Percentiles rank a stretch among this genome's conserved stretches.
These are phyloP conservation scores for Fabrea salina DNA, from an alignment of 169 alveolate species.

Conservation along the genomic window DNA sequence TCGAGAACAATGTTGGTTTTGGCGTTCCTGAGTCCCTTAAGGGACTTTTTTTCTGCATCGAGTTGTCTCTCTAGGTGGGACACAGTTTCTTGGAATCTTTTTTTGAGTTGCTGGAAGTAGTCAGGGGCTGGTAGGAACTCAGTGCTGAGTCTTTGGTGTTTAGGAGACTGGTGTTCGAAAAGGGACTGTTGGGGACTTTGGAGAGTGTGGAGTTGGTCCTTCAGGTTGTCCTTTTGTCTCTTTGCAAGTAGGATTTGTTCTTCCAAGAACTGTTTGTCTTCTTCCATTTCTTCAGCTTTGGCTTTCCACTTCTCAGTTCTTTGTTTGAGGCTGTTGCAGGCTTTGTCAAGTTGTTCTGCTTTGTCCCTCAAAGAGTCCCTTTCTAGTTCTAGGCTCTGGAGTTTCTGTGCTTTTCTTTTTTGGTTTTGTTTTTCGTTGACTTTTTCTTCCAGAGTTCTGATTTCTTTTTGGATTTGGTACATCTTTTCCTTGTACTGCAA, in stretches of 20 bases:
- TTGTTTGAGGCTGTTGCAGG: slow-evolving; percentile 29
- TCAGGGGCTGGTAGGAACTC: neutral
- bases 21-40: neutral
- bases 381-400: slow-evolving; percentile 1
- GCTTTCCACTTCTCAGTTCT: slow-evolving; percentile 7
- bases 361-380: slow-evolving; percentile 23
- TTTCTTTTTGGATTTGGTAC: slow-evolving; percentile 56
- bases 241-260: slow-evolving; percentile 32
- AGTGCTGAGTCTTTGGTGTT: neutral
- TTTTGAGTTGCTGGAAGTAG: neutral
- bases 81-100: neutral
- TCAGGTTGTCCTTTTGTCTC: slow-evolving; percentile 8
- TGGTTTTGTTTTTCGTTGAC: slow-evolving; percentile 18
- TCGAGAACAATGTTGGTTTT: slow-evolving; percentile 13
- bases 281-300: slow-evolving; percentile 29
- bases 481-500: slow-evolving; percentile 43
- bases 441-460: slow-evolving; percentile 37
- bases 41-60: slow-evolving; percentile 26
- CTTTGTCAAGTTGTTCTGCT: slow-evolving; percentile 20
- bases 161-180: neutral
- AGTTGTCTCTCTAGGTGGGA: slow-evolving; percentile 21
- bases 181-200: neutral
- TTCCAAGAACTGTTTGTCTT: slow-evolving; percentile 34
- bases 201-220: neutral
- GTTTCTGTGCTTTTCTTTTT: slow-evolving; percentile 8